Evolutionary conservation across 305 asterid species (phyloP), one percentile per base, ranked within the genome.

Genomic region (Solanum hybrid): DNA sequence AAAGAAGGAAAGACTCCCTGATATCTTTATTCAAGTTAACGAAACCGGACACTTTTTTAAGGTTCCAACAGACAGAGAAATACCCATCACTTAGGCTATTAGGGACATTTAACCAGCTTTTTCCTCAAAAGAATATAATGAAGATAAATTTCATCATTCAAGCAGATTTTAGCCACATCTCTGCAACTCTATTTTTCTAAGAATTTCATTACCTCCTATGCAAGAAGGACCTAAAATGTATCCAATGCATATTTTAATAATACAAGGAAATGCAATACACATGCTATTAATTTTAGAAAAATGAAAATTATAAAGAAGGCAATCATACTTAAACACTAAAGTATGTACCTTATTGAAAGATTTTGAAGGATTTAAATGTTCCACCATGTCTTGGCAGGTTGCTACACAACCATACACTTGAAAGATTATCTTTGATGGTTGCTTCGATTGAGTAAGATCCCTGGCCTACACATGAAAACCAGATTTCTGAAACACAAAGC

Each of bases 381-480:
- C 95, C 93, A 96, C 99, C 93, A 97, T 95, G 91, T 96, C 97
- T 91, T 95, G 89, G 92, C 94, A 81, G 87, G 98, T 97, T 80
- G 95, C 97, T 51, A 94, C 94, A 90, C 98, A 96, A 89, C 99
- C 99, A 91, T 95, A 95, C 76, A 96, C 98, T 92, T 95, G 98
- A 90, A 94, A 95, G 86, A 90, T 89, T 92, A 98, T 91, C 91
- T 94, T 96, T 29, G 94, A 91, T 79, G 94, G 90, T 26, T 76
- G 92, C 86, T 93, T 92, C 6, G 80, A 89, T 89, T 89, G 93
- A 88, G 89, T 89, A 90, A 66, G 89, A 91, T 94, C 93, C 86
- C 79, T 93, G 86, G 95, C 95, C 98, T 97, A 93, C 20, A 77
- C 66, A 37, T 69, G 77, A 32, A 82, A 82, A 86, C 88, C 38